Base-by-base conservation (phyloP, 768 basidiomycete genomes). In the Dacryopinax primogenitus region DNA sequence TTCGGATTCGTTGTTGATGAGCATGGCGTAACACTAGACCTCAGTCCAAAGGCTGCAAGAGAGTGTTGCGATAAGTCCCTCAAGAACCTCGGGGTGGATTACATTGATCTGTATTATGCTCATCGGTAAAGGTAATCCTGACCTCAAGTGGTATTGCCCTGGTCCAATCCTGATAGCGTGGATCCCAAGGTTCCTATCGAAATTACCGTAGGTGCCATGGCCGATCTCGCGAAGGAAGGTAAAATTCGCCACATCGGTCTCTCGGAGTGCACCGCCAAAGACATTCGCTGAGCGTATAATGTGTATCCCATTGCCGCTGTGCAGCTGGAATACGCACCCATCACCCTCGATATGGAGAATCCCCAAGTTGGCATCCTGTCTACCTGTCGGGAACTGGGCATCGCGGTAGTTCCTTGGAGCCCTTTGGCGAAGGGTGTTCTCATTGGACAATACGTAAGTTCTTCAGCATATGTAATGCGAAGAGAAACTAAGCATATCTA, bases 141-240 rank as follows among this genome's bases (percentile, higher is more conserved):
- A n/a, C n/a, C n/a, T n/a, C n/a, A n/a, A n/a, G n/a, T n/a, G n/a
- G n/a, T n/a, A n/a, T n/a, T n/a, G n/a, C n/a, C n/a, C n/a, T n/a
- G n/a, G n/a, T n/a, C n/a, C n/a, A n/a, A n/a, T n/a, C n/a, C n/a
- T n/a, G n/a, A 44, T 18, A 44, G 75, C n/a, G 72, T 73, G n/a
- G 74, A 75, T 58, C 70, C 71, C 21, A 63, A 66, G 32, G 73
- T 74, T 34, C 74, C 74, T 26, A 76, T 75, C 65, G 74, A 76
- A 64, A 51, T 68, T 64, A 78, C 81, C 0, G 78, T 83, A 4
- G 70, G 76, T 3, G 83, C 79, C 0, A 78, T 83, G 79, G 79
- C 79, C 0, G 78, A 82, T 65, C 36, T 18, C 41, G 23, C 16
- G 39, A 63, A 62, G 12, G 67, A 66, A n/a, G 69, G 69, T 12